phyloP scores from a whole-genome alignment of 2,329 filamentous ascomycete genomes.

The Macrophomina phaseolina region DNA sequence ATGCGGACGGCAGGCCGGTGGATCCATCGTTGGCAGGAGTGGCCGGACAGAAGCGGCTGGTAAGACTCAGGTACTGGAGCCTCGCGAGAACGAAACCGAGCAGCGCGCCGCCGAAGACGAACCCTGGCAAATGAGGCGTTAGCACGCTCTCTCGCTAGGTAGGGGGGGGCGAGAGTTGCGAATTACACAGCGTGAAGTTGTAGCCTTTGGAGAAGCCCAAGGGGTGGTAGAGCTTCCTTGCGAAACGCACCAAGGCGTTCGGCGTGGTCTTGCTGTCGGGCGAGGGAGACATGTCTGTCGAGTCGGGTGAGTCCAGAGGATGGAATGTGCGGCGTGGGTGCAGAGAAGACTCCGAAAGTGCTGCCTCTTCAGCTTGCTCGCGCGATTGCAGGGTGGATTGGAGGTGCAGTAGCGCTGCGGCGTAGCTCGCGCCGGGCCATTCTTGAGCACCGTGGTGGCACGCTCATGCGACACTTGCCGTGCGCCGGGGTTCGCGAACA shows the following conservation, averaged over 20 bases:
- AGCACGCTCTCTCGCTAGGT: neutral
- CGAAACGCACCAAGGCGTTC: neutral
- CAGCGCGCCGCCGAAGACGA: constrained; percentile 29
- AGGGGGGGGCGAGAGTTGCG: neutral
- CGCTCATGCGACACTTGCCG: neutral
- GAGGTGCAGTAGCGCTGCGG: neutral
- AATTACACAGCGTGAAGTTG: constrained; percentile 60
- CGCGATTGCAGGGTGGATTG: no score
- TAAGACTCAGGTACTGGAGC: constrained; percentile 56
- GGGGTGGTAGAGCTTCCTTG: constrained; percentile 47
- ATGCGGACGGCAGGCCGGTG: constrained; percentile 35
- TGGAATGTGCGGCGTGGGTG: neutral
- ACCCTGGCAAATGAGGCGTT: neutral
- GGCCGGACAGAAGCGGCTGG: constrained; percentile 35
- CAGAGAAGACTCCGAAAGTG: neutral
- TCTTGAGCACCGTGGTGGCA: neutral
- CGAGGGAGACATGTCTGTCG: neutral
- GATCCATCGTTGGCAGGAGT: constrained; percentile 7
- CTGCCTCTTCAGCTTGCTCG: neutral
- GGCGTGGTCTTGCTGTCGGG: neutral
- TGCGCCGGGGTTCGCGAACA: neutral
- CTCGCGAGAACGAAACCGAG: constrained; percentile 49
- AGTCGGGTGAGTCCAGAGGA: neutral
- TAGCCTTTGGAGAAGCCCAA: constrained; percentile 64
- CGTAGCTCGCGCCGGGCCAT: neutral